Evolutionary conservation across 148 eudicot genomes (phyloP).

Genomic region (Silene conica): DNA sequence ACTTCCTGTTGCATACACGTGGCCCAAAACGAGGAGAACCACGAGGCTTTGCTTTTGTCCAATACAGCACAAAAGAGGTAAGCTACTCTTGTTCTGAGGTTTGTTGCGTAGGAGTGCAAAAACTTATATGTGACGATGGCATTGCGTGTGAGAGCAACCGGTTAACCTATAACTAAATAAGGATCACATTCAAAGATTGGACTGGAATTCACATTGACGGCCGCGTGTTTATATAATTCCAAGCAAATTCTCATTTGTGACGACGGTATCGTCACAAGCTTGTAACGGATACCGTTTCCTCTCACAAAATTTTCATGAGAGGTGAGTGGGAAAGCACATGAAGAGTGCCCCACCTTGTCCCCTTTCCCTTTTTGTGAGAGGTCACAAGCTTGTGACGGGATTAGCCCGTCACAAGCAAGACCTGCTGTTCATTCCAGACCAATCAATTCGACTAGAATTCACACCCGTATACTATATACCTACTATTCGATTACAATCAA

Average conservation of each 20-base stretch:
- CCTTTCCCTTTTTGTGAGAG: too few relatives aligned
- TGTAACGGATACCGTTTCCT: too few relatives aligned
- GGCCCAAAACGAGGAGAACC: constrained; percentile 95
- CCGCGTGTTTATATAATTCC: neutral
- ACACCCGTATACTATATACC: neutral
- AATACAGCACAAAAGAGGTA: constrained; percentile 80
- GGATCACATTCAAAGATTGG: neutral
- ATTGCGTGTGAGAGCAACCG: too few relatives aligned
- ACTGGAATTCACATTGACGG: neutral
- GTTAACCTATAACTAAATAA: too few relatives aligned
- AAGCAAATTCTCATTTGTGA: too few relatives aligned
- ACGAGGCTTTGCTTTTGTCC: constrained; percentile 90
- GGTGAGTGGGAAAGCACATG: too few relatives aligned
- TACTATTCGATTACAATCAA: neutral
- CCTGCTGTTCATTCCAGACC: too few relatives aligned
- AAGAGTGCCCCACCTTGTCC: too few relatives aligned
- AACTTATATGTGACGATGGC: neutral
- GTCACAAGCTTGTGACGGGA: too few relatives aligned
- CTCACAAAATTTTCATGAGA: too few relatives aligned
- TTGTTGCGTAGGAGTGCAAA: neutral
- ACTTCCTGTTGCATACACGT: constrained; percentile 84
- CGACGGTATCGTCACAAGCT: too few relatives aligned
- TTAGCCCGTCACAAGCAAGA: too few relatives aligned
- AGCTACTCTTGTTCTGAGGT: constrained; percentile 9
- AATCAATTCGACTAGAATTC: neutral